Base-by-base conservation (phyloP, 495 filamentous ascomycete species). In the Aspergillus haitiensis region DNA sequence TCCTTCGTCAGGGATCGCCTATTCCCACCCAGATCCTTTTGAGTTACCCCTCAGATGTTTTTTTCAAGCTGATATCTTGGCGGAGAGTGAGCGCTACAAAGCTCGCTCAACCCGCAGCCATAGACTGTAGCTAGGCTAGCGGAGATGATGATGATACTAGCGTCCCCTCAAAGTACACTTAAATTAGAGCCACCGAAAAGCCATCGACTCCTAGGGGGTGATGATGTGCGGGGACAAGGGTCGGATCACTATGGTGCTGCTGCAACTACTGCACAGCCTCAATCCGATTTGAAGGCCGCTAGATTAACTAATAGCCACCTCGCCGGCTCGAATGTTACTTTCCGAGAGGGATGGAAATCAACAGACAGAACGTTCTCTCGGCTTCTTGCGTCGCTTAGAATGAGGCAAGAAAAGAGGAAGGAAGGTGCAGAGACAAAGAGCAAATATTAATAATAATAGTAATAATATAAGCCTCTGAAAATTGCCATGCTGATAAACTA, bases 241-340 rank as follows among this genome's bases (percentile, higher is more conserved):
- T 50, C 50, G 39, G 36, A 61, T 59, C 39, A 56, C 31, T 35
- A 33, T 58, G 56, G 40, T 61, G 55, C 55, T 56, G 53, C 45
- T 36, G 47, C 34, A 11, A 56, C 39, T 40, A 11, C 51, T 61
- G 61, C 65, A 67, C 62, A 62, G 60, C 60, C 62, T 58, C 56
- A 62, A 52, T 63, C 50, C 31, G 59, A 44, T 56, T 57, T 50
- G 44, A 63, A 60, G 47, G 27, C 49, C 57, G 42, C 18, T 52
- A 58, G 39, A 53, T 45, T 56, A 55, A 56, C 53, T 55, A 60
- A 58, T 56, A 56, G 34, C 39, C 37, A 42, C 52, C 6, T 42
- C 48, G 42, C 45, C 52, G 27, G 40, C 40, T 54, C 58, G 52
- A 59, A 47, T 35, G 33, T 59, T 48, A 34, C 40, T 56, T 47